Percentiles rank a stretch among this genome's conserved stretches.
Conservation (phyloP, 306 rosid species). For the Pyrus bretschneideri region DNA sequence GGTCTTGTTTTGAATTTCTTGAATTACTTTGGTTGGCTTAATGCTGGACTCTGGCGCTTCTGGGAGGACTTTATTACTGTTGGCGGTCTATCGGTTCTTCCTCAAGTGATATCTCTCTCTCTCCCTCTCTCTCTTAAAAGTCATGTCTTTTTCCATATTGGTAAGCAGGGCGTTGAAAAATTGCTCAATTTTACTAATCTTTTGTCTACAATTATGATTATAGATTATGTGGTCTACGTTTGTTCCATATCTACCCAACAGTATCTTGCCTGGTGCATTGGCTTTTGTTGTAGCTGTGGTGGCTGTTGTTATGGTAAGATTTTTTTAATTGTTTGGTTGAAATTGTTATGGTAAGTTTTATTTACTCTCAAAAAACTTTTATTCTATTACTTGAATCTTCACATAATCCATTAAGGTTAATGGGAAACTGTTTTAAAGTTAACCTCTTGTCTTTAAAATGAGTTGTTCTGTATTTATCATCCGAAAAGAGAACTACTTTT, state of each 20-base stretch:
- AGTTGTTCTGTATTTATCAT: neutral
- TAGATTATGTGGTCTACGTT: slow-evolving; percentile 99
- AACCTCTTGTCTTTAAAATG: neutral
- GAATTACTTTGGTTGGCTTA: slow-evolving; percentile 59
- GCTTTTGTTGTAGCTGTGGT: slow-evolving; percentile 53
- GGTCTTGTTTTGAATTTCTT: slow-evolving; percentile 73
- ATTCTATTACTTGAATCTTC: neutral
- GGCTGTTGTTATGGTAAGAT: slow-evolving; percentile 48
- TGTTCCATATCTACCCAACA: slow-evolving; percentile 78
- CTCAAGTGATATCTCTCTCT: slow-evolving; percentile 53
- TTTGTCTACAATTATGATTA: slow-evolving; percentile 5
- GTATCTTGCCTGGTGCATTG: slow-evolving; percentile 65
- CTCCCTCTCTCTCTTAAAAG: neutral
- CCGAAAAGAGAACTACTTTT: neutral
- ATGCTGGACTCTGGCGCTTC: slow-evolving; percentile 51
- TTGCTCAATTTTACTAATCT: neutral
- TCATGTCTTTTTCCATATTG: neutral
- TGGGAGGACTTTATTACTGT: slow-evolving; percentile 90
- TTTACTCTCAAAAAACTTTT: neutral
- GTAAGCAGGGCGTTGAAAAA: neutral
- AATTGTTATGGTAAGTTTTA: slow-evolving; percentile 38
- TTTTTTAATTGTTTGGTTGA: neutral
- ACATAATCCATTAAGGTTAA: neutral
- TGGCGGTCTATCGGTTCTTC: slow-evolving; percentile 81
- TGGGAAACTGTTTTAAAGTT: neutral